Conservation (phyloP, 2,329 filamentous ascomycete genomes). For the Xylaria sp. region DNA sequence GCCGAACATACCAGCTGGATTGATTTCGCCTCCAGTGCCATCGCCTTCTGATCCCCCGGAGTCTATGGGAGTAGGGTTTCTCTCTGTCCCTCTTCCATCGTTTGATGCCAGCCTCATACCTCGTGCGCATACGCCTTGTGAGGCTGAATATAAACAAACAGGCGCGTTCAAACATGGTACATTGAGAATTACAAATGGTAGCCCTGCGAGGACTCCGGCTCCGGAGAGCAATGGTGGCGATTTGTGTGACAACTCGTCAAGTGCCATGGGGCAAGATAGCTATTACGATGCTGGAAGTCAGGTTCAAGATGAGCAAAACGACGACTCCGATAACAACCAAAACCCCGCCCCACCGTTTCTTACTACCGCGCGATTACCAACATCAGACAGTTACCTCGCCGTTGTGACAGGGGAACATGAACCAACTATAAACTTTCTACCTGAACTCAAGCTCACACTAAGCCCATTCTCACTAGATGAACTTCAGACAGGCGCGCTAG, state of each 20-base stretch:
- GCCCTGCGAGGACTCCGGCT: constrained; percentile 60
- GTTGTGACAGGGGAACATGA: constrained; percentile 16
- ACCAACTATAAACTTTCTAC: constrained; percentile 33
- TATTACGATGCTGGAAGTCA: constrained; percentile 36
- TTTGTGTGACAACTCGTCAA: constrained; percentile 8
- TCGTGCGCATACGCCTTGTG: constrained; percentile 62
- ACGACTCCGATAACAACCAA: constrained; percentile 2
- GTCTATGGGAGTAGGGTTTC: constrained; percentile 24
- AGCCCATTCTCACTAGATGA: constrained; percentile 53
- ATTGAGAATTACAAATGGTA: constrained; percentile 71
- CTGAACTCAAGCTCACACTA: constrained; percentile 44
- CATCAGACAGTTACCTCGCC: not conserved
- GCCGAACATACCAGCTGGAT: constrained; percentile 36
- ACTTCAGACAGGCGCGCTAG: constrained; percentile 47
- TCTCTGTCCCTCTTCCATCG: constrained; percentile 43
- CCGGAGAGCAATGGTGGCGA: constrained; percentile 29
- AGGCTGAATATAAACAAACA: constrained; percentile 68
- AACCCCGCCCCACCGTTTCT: not conserved
- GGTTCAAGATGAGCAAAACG: not conserved
- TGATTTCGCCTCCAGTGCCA: constrained; percentile 43
- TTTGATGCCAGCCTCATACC: constrained; percentile 46
- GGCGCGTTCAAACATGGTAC: constrained; percentile 72
- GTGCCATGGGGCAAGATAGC: not conserved
- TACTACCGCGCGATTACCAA: not conserved
- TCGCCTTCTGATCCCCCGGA: constrained; percentile 43